Conservation (phyloP, 2,329 filamentous ascomycete species). For the Colletotrichum australisinense region DNA sequence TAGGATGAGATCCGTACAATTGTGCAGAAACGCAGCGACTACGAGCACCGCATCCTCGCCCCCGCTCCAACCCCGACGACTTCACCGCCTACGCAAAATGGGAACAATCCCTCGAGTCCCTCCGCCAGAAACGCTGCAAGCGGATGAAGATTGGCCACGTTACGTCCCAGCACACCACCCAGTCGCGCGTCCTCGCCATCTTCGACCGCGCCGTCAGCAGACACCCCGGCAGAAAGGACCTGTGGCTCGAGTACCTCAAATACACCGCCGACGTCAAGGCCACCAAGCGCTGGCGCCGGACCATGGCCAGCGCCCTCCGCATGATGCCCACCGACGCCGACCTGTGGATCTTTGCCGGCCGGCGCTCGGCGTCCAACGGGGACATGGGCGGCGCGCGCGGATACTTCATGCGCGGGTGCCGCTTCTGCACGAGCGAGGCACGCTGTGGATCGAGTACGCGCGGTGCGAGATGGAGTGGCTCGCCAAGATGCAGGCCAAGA, state of each 20-base stretch:
- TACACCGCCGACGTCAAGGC: constrained; percentile 79
- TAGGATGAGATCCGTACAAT: constrained; percentile 92
- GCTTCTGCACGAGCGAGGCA: constrained; percentile 84
- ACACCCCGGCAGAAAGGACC: constrained; percentile 81
- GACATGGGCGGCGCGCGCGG: constrained; percentile 89
- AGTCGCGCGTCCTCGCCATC: constrained; percentile 87
- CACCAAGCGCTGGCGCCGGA: constrained; percentile 72
- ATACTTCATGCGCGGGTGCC: constrained; percentile 87
- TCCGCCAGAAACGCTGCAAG: constrained; percentile 85
- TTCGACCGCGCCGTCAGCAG: constrained; percentile 88
- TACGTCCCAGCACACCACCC: constrained; percentile 76
- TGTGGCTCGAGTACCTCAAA: constrained; percentile 93
- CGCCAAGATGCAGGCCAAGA: constrained; percentile 80
- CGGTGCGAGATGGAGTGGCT: constrained; percentile 94
- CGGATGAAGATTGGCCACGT: constrained; percentile 79
- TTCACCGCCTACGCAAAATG: constrained; percentile 86
- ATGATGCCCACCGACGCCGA: constrained; percentile 87
- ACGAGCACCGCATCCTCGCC: constrained; percentile 90
- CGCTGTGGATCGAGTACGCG: constrained; percentile 90
- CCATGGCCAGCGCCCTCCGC: constrained; percentile 77
- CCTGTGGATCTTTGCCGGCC: constrained; percentile 88
- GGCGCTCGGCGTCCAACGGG: constrained; percentile 79
- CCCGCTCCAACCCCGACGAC: constrained; percentile 80
- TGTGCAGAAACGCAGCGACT: constrained; percentile 89
- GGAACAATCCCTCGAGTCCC: constrained; percentile 76